Percentiles rank a stretch among this genome's conserved stretches.
Evolutionary conservation across 2,329 filamentous ascomycete genomes (phyloP).

Genomic region (Rugonectria rugulosa): DNA sequence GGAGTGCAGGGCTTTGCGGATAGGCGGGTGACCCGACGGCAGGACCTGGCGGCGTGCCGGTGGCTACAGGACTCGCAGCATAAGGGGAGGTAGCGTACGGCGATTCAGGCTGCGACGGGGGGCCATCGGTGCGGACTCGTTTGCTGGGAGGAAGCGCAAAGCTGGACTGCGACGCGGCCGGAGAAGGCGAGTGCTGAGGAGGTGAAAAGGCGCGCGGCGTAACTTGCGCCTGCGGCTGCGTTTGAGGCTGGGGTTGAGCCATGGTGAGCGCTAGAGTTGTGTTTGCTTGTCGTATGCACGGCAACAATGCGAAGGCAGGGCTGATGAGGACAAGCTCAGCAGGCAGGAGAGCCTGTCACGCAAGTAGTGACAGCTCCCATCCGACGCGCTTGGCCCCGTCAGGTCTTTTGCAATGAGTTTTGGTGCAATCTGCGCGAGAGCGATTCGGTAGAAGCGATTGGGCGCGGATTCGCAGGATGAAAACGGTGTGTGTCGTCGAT

Average conservation of each 20-base stretch:
- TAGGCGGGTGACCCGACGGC: constrained; percentile 47
- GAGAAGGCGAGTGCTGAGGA: constrained; percentile 67
- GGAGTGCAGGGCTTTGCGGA: constrained; percentile 43
- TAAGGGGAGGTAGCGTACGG: constrained; percentile 65
- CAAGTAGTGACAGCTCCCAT: constrained; percentile 55
- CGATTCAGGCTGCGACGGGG: constrained; percentile 71
- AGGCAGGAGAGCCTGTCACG: constrained; percentile 60
- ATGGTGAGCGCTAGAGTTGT: constrained; percentile 44
- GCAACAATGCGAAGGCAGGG: constrained; percentile 15
- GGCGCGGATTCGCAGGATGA: constrained; percentile 30
- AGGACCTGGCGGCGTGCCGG: constrained; percentile 51
- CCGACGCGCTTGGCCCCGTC: constrained; percentile 45
- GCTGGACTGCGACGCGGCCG: constrained; percentile 61
- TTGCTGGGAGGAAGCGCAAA: constrained; percentile 74
- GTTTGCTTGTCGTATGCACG: constrained; percentile 9
- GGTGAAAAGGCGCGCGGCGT: constrained; percentile 68
- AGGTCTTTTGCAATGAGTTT: constrained; percentile 26
- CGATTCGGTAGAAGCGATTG: constrained; percentile 16
- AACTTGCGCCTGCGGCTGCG: constrained; percentile 46
- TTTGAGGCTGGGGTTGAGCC: constrained; percentile 65
- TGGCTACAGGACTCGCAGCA: constrained; percentile 54
- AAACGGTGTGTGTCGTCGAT: constrained; percentile 36
- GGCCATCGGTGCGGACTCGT: constrained; percentile 66
- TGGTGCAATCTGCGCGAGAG: constrained; percentile 15
- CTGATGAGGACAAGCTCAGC: constrained; percentile 45